A percentile compares a stretch with the other conserved stretches of the same genome.
These are phyloP conservation scores for Didymella pomorum DNA, from an alignment of 2,329 filamentous ascomycete genomes.

Conservation along the genomic window DNA sequence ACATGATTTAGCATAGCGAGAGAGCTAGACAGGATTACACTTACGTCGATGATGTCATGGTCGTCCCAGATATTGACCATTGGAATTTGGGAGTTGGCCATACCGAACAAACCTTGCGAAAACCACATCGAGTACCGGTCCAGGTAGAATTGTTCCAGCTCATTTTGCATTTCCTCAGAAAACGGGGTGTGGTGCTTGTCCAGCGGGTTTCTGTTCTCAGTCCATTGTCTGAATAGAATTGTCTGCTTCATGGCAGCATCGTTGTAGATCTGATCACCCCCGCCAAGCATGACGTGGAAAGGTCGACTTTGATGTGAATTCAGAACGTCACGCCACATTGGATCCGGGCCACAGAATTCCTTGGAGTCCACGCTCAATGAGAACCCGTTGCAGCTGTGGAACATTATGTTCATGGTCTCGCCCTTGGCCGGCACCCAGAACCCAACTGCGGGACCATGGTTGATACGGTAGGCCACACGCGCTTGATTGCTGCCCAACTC, in stretches of 20 bases:
- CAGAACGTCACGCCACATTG: constrained; percentile 94
- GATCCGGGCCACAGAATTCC: constrained; percentile 88
- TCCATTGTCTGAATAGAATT: constrained; percentile 81
- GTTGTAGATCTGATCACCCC: constrained; percentile 97
- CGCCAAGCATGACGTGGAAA: constrained; percentile 98
- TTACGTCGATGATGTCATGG: constrained; percentile 67
- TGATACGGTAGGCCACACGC: constrained; percentile 94
- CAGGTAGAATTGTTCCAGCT: constrained; percentile 88
- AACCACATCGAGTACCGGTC: constrained; percentile 94
- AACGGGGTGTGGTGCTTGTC: constrained; percentile 83
- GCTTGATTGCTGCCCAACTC: constrained; percentile 81
- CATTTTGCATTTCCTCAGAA: constrained; percentile 80
- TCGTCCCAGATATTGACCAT: constrained; percentile 99
- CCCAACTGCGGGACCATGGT: constrained; percentile 82
- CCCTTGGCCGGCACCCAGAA: constrained; percentile 93
- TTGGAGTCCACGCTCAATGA: constrained; percentile 79
- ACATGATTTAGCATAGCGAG: constrained; percentile 60
- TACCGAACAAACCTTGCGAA: constrained; percentile 90
- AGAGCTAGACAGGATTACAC: constrained; percentile 15
- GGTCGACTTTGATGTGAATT: constrained; percentile 90
- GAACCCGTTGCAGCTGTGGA: constrained; percentile 97
- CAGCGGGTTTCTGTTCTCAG: constrained; percentile 77
- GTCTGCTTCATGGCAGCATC: constrained; percentile 82
- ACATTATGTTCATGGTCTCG: constrained; percentile 98
- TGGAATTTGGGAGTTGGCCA: constrained; percentile 92